Conservation (phyloP, 2,329 filamentous ascomycete species). For the Plectosphaerella sp. region DNA sequence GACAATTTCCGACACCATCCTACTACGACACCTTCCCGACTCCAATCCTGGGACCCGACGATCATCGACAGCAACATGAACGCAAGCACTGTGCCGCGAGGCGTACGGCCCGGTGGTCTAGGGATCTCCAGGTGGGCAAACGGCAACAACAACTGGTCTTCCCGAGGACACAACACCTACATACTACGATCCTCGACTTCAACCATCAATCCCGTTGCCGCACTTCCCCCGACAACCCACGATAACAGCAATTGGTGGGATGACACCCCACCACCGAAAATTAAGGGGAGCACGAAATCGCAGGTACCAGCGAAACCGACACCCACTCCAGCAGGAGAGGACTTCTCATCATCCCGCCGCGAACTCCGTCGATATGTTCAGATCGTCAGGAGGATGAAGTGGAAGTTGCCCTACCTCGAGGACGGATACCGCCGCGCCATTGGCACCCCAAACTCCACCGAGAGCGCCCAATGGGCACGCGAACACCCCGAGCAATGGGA, state of each 20-base stretch:
- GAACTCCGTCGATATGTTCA: slow-evolving; percentile 56
- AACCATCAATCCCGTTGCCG: slow-evolving; percentile 1
- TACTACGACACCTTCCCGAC: too few relatives aligned
- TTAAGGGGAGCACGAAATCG: background rate
- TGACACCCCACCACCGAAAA: background rate
- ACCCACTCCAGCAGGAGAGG: background rate
- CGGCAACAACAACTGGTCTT: background rate
- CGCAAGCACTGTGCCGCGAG: background rate
- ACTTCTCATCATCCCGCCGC: slow-evolving; percentile 20
- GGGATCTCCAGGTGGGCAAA: slow-evolving; percentile 9
- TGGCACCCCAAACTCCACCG: slow-evolving; percentile 19
- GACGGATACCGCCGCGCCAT: slow-evolving; percentile 49
- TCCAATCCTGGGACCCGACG: too few relatives aligned
- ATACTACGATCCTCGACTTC: background rate
- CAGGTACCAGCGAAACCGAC: background rate
- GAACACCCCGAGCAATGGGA: slow-evolving; percentile 2
- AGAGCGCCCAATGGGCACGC: slow-evolving; percentile 3
- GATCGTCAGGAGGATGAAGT: slow-evolving; percentile 55
- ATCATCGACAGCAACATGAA: background rate
- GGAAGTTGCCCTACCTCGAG: slow-evolving; percentile 60
- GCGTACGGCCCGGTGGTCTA: slow-evolving; percentile 4
- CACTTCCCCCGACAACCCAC: background rate
- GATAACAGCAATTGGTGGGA: slow-evolving; percentile 1
- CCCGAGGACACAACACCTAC: background rate
- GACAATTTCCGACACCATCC: too few relatives aligned